phyloP scores from a whole-genome alignment of 108 stramenopile genomes.

The Hondaea fermentalgiana region DNA sequence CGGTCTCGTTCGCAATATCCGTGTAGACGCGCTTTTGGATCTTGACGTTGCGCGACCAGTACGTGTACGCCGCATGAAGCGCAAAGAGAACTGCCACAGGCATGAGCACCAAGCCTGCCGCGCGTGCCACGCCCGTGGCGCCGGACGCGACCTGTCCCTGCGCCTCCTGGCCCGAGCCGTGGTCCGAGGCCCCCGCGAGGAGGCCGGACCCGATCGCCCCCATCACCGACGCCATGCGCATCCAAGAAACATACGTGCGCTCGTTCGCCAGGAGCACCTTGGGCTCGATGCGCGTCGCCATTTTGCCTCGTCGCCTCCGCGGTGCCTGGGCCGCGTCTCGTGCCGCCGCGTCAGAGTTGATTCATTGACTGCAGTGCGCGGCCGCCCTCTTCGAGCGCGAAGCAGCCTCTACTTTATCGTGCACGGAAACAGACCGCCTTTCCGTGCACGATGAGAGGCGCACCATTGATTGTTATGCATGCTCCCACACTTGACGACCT shows the following conservation, averaged over 20 bases:
- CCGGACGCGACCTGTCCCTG: not conserved
- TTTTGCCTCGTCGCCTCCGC: not conserved
- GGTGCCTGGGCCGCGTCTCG: no score
- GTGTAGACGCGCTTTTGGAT: slow-evolving; percentile 13
- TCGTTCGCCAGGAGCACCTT: slow-evolving; percentile 17
- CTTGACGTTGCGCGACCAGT: not conserved
- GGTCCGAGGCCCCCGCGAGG: not conserved
- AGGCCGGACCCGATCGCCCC: not conserved
- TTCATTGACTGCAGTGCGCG: no score
- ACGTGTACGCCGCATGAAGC: not conserved
- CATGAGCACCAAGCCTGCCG: not conserved
- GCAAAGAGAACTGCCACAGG: not conserved
- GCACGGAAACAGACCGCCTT: no score
- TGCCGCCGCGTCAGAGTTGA: no score
- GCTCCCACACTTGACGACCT: no score
- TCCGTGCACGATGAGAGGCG: no score
- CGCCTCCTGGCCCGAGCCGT: not conserved
- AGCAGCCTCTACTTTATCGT: no score
- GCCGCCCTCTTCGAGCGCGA: no score
- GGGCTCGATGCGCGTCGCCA: not conserved
- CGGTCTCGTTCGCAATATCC: not conserved
- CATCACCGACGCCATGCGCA: not conserved
- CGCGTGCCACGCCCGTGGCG: not conserved
- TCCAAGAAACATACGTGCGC: not conserved
- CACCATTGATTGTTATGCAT: no score